Base-by-base conservation (phyloP, 257 asterid species). In the Striga asiatica region DNA sequence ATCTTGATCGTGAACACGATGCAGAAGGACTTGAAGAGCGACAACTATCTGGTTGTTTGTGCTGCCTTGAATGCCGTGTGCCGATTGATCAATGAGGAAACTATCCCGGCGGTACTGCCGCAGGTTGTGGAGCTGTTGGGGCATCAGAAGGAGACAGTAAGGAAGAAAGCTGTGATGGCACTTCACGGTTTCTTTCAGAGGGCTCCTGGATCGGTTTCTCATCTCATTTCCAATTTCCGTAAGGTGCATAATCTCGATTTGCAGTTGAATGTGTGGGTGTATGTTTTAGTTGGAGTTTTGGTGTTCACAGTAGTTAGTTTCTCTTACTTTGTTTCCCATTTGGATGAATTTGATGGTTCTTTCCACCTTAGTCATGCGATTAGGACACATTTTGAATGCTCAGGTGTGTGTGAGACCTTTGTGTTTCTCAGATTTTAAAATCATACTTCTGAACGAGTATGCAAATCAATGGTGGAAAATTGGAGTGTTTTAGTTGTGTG, bases 81-180 rank as follows among this genome's bases (percentile, higher is more conserved):
- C 70, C 79, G 68, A 77, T 76, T 92, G 91, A 92, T 92, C 60
- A 84, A 83, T 13, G 95, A 92, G 83, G 99, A 92, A 82, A 92
- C 99, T 1, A 88, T 92, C 28, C 99, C 97, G 0, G 99, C 99
- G 0, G 99, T 92, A 13, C 66, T 92, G 84, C 89, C 93, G 0
- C 95, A 84, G 76, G 95, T 92, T 58, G 93, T 83, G 50, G 97
- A 88, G 56, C 68, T 88, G 13, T 61, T 87, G 59, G 85, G 85
- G 14, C 98, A 92, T 66, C 82, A 70, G 50, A 88, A 92, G 74
- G 98, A 92, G 74, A 86, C 88, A 7, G 97, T 92, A 54, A 84
- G 97, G 81, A 92, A 79, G 78, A 88, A 92, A 73, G 97, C 98
- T 0, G 94, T 92, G 17, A 92, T 88, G 97, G 98, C 98, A 21